These are phyloP conservation scores for Solanum bulbocastanum DNA, from an alignment of 257 asterid species.

Conservation along the genomic window DNA sequence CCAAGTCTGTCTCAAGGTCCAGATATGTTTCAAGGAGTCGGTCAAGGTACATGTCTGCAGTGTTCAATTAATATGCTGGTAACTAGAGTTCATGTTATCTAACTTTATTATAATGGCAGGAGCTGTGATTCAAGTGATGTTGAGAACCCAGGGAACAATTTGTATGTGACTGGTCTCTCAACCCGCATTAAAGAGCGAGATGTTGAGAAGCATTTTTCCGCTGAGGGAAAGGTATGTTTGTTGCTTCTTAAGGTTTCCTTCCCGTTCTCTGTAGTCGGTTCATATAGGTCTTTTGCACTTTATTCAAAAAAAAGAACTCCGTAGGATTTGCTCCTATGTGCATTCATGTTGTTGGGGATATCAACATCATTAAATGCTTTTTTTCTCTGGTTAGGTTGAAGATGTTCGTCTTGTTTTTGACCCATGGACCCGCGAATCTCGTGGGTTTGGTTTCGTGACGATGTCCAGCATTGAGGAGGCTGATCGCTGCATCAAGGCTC, in stretches of 20 bases:
- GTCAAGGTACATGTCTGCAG: constrained; percentile 42
- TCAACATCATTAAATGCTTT: background rate
- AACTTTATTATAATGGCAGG: constrained; percentile 17
- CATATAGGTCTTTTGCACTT: background rate
- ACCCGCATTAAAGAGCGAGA: constrained; percentile 56
- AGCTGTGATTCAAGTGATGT: constrained; percentile 53
- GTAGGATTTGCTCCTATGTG: background rate
- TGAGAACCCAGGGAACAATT: constrained; percentile 90
- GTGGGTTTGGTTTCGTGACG: constrained; percentile 89
- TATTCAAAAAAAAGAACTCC: background rate
- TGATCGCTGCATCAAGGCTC: constrained; percentile 63
- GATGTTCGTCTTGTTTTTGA: constrained; percentile 79
- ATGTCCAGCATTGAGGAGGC: constrained; percentile 70
- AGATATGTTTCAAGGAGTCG: constrained; percentile 38
- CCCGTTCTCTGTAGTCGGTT: background rate
- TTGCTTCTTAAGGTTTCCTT: background rate
- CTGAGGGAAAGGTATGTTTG: constrained; percentile 64
- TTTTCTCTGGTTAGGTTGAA: constrained; percentile 36
- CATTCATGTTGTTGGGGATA: background rate
- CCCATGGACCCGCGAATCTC: constrained; percentile 76
- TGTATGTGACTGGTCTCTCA: constrained; percentile 89
- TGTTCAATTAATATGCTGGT: background rate
- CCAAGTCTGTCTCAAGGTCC: constrained; percentile 46
- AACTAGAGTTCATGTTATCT: background rate
- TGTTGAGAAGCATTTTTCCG: constrained; percentile 66